Conservation (phyloP, 2,329 filamentous ascomycete species). For the Trichophyton simii region DNA sequence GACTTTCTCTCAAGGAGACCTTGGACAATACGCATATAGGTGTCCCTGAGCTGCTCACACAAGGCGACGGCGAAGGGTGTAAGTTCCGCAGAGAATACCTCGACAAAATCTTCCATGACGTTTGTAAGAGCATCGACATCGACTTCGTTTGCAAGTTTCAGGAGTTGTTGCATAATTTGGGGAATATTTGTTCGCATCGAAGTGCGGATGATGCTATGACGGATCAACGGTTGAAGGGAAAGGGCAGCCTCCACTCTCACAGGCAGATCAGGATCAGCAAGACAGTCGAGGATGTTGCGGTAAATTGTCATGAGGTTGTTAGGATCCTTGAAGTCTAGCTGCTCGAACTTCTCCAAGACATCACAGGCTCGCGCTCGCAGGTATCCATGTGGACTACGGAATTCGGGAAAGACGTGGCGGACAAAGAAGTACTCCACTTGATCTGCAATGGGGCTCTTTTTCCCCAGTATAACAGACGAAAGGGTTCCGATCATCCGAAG, state of each 20-base stretch:
- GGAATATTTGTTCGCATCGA: constrained; percentile 98
- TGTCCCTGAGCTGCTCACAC: constrained; percentile 90
- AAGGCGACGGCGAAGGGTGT: constrained; percentile 94
- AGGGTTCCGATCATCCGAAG: constrained; percentile 94
- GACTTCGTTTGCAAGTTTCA: constrained; percentile 94
- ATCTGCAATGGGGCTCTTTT: constrained; percentile 95
- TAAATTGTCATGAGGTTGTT: constrained; percentile 96
- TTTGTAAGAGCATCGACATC: constrained; percentile 95
- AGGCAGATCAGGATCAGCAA: constrained; percentile 86
- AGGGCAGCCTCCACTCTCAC: constrained; percentile 90
- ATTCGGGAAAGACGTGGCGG: constrained; percentile 95
- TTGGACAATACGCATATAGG: constrained; percentile 83
- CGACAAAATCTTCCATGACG: constrained; percentile 99
- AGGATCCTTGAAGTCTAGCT: constrained; percentile 89
- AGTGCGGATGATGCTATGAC: constrained; percentile 83
- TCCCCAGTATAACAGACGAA: constrained; percentile 84
- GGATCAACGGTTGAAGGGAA: constrained; percentile 85
- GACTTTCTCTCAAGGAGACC: constrained; percentile 79
- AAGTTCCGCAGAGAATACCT: constrained; percentile 92
- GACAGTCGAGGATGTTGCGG: constrained; percentile 88
- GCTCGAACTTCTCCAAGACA: constrained; percentile 94
- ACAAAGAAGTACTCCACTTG: constrained; percentile 98
- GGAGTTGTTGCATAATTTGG: constrained; percentile 96
- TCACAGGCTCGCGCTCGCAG: constrained; percentile 90
- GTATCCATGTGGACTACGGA: constrained; percentile 82